Conservation (phyloP, 2,329 filamentous ascomycete species). For the Aspergillus quadricinctus region DNA sequence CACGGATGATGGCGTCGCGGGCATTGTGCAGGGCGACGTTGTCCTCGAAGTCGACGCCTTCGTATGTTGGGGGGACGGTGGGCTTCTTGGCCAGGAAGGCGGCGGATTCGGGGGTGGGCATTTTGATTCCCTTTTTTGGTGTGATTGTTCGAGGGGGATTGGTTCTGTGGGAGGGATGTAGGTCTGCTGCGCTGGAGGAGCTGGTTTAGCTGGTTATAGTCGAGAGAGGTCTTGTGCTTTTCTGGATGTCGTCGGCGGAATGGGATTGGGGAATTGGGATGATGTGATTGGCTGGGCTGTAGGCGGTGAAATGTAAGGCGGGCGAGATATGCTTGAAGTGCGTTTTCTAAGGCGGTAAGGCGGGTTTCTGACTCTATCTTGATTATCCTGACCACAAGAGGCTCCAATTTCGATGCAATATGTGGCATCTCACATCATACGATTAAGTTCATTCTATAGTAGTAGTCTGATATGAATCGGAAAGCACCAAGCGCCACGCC, state of each 20-base stretch:
- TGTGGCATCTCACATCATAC: not conserved
- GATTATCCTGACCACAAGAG: not conserved
- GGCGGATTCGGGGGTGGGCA: slow-evolving; percentile 63
- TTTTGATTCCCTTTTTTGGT: no score
- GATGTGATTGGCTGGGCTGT: slow-evolving; percentile 23
- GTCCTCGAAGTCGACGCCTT: slow-evolving; percentile 64
- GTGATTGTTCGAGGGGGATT: not conserved
- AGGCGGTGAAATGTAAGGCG: slow-evolving; percentile 17
- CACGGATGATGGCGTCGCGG: slow-evolving; percentile 61
- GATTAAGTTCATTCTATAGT: not conserved
- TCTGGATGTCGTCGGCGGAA: slow-evolving; percentile 9
- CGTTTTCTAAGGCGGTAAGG: not conserved
- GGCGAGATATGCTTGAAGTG: not conserved
- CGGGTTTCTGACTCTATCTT: not conserved
- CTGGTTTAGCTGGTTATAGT: slow-evolving; percentile 14
- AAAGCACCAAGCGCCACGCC: slow-evolving; percentile 6
- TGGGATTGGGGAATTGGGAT: slow-evolving; percentile 17
- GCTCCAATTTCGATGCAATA: not conserved
- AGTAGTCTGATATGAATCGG: not conserved
- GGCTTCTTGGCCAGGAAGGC: slow-evolving; percentile 63
- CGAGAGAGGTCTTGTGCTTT: slow-evolving; percentile 6
- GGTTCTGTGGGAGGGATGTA: slow-evolving; percentile 5
- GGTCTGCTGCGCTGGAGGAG: slow-evolving; percentile 2
- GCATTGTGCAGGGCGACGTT: slow-evolving; percentile 60
- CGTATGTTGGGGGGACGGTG: slow-evolving; percentile 61